These are phyloP conservation scores for Heterobasidion parviporum DNA, from an alignment of 1,284 basidiomycete genomes.

Conservation along the genomic window DNA sequence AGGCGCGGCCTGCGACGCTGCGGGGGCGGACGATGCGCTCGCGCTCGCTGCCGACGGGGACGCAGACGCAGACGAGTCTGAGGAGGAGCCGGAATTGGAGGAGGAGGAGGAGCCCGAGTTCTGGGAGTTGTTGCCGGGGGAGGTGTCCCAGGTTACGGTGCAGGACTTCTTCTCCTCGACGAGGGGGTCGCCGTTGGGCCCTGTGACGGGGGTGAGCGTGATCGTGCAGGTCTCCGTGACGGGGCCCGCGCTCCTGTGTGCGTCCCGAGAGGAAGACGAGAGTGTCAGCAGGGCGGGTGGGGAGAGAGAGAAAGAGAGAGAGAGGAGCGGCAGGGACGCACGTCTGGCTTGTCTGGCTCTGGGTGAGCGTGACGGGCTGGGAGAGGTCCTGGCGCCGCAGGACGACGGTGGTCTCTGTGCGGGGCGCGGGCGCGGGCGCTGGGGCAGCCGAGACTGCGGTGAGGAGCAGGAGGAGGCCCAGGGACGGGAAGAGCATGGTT, in stretches of 20 bases:
- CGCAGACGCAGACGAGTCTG: constrained; percentile 1
- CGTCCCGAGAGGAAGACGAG: neutral
- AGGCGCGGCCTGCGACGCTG: neutral
- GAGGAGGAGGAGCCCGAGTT: constrained; percentile 11
- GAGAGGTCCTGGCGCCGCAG: constrained; percentile 12
- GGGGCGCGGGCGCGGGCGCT: constrained; percentile 6
- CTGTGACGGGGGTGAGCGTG: constrained; percentile 43
- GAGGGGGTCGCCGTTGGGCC: constrained; percentile 36
- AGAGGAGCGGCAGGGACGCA: constrained; percentile 16
- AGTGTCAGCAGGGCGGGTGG: neutral
- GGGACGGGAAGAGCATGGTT: neutral
- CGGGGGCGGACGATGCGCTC: neutral
- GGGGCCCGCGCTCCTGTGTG: neutral
- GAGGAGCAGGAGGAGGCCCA: neutral
- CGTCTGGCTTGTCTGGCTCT: constrained; percentile 22
- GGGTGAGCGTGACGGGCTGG: constrained; percentile 22
- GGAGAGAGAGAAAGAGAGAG: neutral
- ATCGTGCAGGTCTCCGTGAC: constrained; percentile 58
- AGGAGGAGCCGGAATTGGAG: constrained; percentile 15
- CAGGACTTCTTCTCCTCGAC: constrained; percentile 56
- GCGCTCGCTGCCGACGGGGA: neutral
- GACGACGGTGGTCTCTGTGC: neutral
- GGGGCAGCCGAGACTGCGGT: constrained; percentile 6
- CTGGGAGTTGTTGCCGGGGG: constrained; percentile 15
- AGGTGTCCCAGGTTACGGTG: constrained; percentile 23